Percentiles rank a stretch among this genome's conserved stretches.
These are phyloP conservation scores for Cordyceps farinosa DNA, from an alignment of 2,329 filamentous ascomycete species.

Conservation along the genomic window DNA sequence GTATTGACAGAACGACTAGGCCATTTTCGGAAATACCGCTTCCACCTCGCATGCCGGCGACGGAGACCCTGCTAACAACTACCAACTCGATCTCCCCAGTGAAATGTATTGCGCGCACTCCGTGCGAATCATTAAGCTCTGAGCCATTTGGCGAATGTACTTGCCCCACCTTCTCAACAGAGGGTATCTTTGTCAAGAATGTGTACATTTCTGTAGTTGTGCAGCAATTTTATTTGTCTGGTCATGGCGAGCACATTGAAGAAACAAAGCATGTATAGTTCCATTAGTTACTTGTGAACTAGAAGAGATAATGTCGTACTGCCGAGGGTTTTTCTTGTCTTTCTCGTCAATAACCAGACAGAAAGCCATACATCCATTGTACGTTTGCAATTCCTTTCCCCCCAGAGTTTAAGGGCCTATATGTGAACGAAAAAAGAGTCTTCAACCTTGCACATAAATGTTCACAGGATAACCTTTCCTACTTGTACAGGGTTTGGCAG, in stretches of 20 bases:
- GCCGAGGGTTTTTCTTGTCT: not conserved
- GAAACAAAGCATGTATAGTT: not conserved
- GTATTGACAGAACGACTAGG: not conserved
- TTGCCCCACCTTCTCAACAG: too few relatives aligned
- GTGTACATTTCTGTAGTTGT: not conserved
- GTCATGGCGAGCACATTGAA: not conserved
- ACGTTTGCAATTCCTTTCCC: not conserved
- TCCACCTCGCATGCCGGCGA: not conserved
- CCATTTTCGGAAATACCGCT: slow-evolving; percentile 10
- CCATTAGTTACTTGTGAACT: slow-evolving; percentile 14
- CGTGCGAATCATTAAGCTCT: too few relatives aligned
- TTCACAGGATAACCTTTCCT: not conserved
- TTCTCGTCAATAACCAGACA: not conserved
- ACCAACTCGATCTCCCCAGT: not conserved
- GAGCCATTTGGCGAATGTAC: too few relatives aligned
- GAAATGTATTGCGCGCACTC: not conserved
- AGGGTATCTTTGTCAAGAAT: too few relatives aligned
- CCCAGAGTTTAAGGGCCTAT: not conserved
- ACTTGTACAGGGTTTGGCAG: slow-evolving; percentile 6
- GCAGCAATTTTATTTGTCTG: not conserved
- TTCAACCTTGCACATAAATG: slow-evolving; percentile 1
- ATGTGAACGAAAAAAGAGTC: not conserved
- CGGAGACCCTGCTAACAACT: not conserved
- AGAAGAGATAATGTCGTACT: not conserved
- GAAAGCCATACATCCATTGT: slow-evolving; percentile 12